Evolutionary conservation across 2,329 filamentous ascomycete species (phyloP), one percentile per base, ranked within the genome.

Genomic region (Parastagonospora nodorum): DNA sequence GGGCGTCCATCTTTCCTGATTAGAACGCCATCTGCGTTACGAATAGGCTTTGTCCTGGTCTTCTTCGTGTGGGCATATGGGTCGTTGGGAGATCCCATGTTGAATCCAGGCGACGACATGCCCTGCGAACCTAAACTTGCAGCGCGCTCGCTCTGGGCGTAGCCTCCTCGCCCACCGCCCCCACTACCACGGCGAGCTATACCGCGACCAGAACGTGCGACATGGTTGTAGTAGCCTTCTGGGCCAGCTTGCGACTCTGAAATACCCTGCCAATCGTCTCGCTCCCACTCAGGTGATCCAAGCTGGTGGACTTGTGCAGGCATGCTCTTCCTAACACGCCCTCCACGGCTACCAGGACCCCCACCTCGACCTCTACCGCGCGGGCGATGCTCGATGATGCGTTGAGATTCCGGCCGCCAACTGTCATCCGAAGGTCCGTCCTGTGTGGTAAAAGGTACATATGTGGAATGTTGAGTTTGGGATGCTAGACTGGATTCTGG

Each of bases 1-100:
- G 79, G 78, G 9, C 76, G 66, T 5, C 79, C 79, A 49, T 81
- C 79, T 55, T 81, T 81, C 36, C 79, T 72, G 48, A 81, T 80
- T 28, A 81, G 62, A 14, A 81, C 69, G 0, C 79, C 79, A 33
- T 81, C 78, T 1, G 78, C 74, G 53, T 81, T 81, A 2, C 78
- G 70, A 16, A 76, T 72, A 2, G 78, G 78, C 60, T 80, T 80
- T 5, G 77, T 79, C n/a, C 78, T 71, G 2, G 76, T 77, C 63
- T 78, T 79, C 68, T 80, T 80, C 29, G 70, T 71, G 50, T 74
- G 72, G 9, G 70, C 68, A 50, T 76, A 75, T 4, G 64, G 69
- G 45, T 76, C 72, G 7, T 55, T 49, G 0, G 58, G 54, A 33
- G 66, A 59, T 27, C 60, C 63, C 27, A 64, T 52, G 50, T 55